Evolutionary conservation across 2,329 filamentous ascomycete species (phyloP).

Genomic region (Periglandula ipomoeae): DNA sequence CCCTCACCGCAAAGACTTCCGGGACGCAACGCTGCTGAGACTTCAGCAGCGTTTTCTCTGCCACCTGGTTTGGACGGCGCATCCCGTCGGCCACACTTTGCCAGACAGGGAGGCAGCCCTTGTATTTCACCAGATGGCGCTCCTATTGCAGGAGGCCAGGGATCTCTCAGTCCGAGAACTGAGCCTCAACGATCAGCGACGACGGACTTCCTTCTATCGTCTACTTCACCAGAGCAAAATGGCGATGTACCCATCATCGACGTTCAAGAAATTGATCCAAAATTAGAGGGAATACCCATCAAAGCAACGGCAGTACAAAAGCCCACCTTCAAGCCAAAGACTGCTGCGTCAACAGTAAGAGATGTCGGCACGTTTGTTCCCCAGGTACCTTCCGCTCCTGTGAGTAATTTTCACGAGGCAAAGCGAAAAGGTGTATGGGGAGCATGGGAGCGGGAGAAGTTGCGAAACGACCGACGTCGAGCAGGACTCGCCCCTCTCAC

Average conservation of each 20-base stretch:
- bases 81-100: constrained; percentile 24
- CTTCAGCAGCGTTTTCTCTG: constrained; percentile 16
- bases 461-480: constrained; percentile 6
- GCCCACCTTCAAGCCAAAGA: constrained; percentile 32
- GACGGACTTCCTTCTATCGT: constrained; percentile 25
- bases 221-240: constrained; percentile 20
- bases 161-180: constrained; percentile 35
- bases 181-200: constrained; percentile 27
- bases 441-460: constrained; percentile 3
- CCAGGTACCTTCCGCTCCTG: constrained; percentile 18
- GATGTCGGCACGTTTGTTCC: constrained; percentile 18
- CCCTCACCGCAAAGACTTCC: constrained; percentile 12
- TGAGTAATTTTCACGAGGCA: background rate
- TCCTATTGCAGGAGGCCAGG: constrained; percentile 27
- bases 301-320: constrained; percentile 44
- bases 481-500: constrained; percentile 3
- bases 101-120: constrained; percentile 19
- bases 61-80: constrained; percentile 26
- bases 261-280: constrained; percentile 47
- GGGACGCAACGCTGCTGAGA: constrained; percentile 12
- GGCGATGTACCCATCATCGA: constrained; percentile 41
- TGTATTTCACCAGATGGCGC: constrained; percentile 24
- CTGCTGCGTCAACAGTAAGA: constrained; percentile 19
- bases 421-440: constrained; percentile 1
- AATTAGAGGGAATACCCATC: constrained; percentile 50